Evolutionary conservation across 345 rosid species (phyloP).

Genomic region (Ricinus communis): DNA sequence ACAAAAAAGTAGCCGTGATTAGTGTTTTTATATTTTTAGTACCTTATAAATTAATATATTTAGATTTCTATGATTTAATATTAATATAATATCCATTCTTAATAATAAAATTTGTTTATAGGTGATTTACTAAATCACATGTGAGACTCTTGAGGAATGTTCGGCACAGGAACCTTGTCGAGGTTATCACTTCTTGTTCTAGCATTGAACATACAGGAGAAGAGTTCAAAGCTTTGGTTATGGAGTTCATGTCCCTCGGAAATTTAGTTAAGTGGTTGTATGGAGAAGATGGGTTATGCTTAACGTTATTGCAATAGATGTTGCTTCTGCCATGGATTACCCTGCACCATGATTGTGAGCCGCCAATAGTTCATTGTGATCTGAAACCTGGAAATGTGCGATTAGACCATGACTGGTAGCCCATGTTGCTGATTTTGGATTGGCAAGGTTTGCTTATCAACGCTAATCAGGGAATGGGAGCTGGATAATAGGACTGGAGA

Average conservation of each 20-base stretch:
- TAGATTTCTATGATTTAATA: too few relatives aligned
- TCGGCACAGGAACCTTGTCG: conserved; percentile 20
- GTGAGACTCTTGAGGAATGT: conserved; percentile 13
- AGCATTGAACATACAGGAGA: conserved; percentile 20
- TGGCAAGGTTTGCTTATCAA: conserved; percentile 13
- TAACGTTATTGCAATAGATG: conserved; percentile 17
- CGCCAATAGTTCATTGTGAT: conserved; percentile 26
- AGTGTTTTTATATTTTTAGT: too few relatives aligned
- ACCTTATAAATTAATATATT: too few relatives aligned
- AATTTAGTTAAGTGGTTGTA: conserved; percentile 24
- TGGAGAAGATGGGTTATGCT: background rate
- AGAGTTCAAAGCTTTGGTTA: conserved; percentile 17
- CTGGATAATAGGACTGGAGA: background rate
- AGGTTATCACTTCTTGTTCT: conserved; percentile 20
- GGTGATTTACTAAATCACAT: too few relatives aligned
- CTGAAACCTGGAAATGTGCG: conserved; percentile 26
- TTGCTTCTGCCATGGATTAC: conserved; percentile 31
- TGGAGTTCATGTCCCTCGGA: background rate
- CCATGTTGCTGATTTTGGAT: conserved; percentile 24
- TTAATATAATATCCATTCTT: too few relatives aligned
- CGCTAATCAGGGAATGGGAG: background rate
- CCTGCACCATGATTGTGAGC: conserved; percentile 26
- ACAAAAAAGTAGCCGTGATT: too few relatives aligned
- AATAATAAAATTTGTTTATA: too few relatives aligned
- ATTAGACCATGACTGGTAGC: conserved; percentile 27